A percentile compares a stretch with the other conserved stretches of the same genome.
phyloP scores from a whole-genome alignment of 192 early-diverging fungal genomes.

The Umbelopsis ramanniana region DNA sequence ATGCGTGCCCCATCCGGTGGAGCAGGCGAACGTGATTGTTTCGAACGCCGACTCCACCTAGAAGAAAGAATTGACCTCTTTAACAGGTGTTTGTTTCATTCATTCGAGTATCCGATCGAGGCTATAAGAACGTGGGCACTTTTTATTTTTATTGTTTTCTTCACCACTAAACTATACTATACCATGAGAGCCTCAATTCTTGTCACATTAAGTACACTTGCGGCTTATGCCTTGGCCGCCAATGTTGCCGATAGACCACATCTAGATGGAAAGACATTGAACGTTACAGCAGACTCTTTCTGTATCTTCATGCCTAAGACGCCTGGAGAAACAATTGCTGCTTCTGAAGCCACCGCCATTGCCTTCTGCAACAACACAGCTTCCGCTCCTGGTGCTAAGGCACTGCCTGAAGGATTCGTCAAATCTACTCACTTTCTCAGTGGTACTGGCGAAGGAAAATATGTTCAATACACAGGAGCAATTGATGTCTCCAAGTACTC shows the following conservation, averaged over 20 bases:
- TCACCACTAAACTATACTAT: background rate
- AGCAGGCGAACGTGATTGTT: background rate
- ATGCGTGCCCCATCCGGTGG: background rate
- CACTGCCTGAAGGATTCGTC: constrained; percentile 41
- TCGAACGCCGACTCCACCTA: background rate
- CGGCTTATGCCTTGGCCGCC: background rate
- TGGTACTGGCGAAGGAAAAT: constrained; percentile 30
- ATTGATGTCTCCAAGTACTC: constrained; percentile 46
- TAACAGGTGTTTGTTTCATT: constrained; percentile 14
- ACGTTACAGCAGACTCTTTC: constrained; percentile 9
- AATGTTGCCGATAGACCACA: no score
- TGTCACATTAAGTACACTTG: background rate
- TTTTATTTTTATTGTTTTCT: background rate
- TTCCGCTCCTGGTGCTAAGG: constrained; percentile 42
- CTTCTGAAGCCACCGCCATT: constrained; percentile 44
- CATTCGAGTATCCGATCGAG: background rate
- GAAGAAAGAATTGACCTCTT: background rate
- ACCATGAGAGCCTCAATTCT: background rate
- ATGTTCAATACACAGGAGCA: constrained; percentile 51
- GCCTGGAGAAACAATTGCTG: constrained; percentile 48
- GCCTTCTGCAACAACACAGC: constrained; percentile 45
- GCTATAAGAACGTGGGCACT: background rate
- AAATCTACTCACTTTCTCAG: constrained; percentile 26
- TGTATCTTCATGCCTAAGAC: constrained; percentile 47
- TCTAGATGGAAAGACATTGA: background rate